Conservation (phyloP, 768 basidiomycete species). For the Russula emetica region DNA sequence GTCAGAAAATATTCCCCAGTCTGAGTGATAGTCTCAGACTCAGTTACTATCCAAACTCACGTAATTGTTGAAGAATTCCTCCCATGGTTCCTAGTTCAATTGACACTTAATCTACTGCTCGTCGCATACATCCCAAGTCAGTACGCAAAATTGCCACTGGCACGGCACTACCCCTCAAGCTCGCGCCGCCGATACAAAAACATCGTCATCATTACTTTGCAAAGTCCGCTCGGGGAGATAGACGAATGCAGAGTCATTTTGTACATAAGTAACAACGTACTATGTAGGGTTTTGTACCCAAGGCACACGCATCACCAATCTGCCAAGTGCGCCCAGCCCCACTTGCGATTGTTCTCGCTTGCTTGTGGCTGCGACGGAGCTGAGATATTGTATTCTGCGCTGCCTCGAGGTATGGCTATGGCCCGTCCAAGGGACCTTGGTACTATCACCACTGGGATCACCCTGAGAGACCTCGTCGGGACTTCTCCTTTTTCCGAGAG, state of each 20-base stretch:
- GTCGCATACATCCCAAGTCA: not conserved
- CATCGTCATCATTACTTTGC: not conserved
- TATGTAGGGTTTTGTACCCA: too few relatives aligned
- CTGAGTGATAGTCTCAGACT: too few relatives aligned
- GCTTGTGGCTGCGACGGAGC: not conserved
- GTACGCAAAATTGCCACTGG: not conserved
- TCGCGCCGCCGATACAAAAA: too few relatives aligned
- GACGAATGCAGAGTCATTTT: too few relatives aligned
- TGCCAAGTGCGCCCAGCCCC: not conserved
- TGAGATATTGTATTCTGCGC: not conserved
- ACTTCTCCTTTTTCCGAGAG: too few relatives aligned
- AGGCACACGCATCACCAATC: too few relatives aligned
- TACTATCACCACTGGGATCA: not conserved
- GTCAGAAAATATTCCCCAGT: not conserved
- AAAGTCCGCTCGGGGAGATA: too few relatives aligned
- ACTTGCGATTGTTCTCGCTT: not conserved
- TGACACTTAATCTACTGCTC: not conserved
- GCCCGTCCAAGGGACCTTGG: not conserved
- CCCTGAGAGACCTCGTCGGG: not conserved
- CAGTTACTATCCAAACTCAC: too few relatives aligned
- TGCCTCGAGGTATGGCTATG: not conserved
- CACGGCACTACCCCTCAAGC: not conserved
- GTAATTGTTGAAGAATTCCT: too few relatives aligned
- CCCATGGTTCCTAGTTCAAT: too few relatives aligned
- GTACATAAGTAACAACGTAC: too few relatives aligned